Percentiles rank a stretch among this genome's conserved stretches.
Conservation (phyloP, 2,329 filamentous ascomycete genomes). For the Pezicula radicicola region DNA sequence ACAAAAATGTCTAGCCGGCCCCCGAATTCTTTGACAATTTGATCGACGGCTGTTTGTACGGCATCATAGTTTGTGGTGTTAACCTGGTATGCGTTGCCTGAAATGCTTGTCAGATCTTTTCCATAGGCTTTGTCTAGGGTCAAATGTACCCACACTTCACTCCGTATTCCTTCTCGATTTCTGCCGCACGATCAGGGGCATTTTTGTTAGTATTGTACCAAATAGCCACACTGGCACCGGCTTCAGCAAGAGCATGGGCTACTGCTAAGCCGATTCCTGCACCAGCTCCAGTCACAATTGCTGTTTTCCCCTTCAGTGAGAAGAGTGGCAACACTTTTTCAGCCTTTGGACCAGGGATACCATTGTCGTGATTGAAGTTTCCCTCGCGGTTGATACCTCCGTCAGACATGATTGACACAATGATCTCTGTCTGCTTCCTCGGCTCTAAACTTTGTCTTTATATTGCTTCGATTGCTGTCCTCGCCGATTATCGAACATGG, state of each 20-base stretch:
- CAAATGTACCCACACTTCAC: slow-evolving; percentile 58
- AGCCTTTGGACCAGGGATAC: too few relatives aligned
- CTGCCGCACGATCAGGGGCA: slow-evolving; percentile 56
- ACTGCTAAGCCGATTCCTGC: slow-evolving; percentile 67
- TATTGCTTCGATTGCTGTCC: too few relatives aligned
- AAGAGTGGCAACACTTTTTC: slow-evolving; percentile 58
- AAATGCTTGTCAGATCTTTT: slow-evolving; percentile 6
- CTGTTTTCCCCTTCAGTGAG: slow-evolving; percentile 67
- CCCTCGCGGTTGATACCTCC: too few relatives aligned
- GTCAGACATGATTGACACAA: too few relatives aligned
- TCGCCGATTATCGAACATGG: too few relatives aligned
- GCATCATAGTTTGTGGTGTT: slow-evolving; percentile 48
- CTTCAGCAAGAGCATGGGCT: slow-evolving; percentile 63
- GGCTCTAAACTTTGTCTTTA: too few relatives aligned
- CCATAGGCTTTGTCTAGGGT: too few relatives aligned
- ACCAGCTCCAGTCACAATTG: slow-evolving; percentile 67
- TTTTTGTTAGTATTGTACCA: slow-evolving; percentile 71
- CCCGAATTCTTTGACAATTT: slow-evolving; percentile 63
- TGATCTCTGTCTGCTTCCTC: too few relatives aligned
- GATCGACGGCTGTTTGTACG: slow-evolving; percentile 47
- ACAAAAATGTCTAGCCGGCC: slow-evolving; percentile 75
- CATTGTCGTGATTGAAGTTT: too few relatives aligned
- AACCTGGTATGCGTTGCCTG: slow-evolving; percentile 60
- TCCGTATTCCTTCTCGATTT: slow-evolving; percentile 62
- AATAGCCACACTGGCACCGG: slow-evolving; percentile 70